Conservation (phyloP, 208 protist genomes). For the Crithidia fasciculata region DNA sequence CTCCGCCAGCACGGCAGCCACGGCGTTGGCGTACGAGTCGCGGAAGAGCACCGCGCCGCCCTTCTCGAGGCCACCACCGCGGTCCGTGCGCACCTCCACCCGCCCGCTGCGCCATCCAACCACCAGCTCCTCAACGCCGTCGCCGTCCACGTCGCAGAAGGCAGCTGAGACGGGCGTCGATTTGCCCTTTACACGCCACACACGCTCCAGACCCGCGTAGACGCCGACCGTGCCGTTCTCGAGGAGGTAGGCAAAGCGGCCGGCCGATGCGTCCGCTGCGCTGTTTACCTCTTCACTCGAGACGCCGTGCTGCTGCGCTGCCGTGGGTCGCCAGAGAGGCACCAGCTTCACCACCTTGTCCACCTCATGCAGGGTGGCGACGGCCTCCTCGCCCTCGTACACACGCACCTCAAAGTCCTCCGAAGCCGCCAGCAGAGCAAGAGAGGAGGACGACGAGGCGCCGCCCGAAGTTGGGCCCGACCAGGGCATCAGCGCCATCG, state of each 20-base stretch:
- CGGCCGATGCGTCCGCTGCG: constrained; percentile 8
- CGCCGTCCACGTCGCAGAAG: constrained; percentile 93
- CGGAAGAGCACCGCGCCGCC: constrained; percentile 85
- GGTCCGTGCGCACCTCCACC: constrained; percentile 85
- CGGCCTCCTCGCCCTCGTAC: constrained; percentile 89
- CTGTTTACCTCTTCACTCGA: no score
- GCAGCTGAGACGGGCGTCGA: constrained; percentile 76
- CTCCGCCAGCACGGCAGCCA: constrained; percentile 82
- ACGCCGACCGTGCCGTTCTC: constrained; percentile 94
- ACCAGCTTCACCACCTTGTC: constrained; percentile 80
- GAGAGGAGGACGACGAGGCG: neutral
- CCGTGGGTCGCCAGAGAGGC: constrained; percentile 16
- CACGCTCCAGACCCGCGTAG: constrained; percentile 77
- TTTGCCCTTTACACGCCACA: constrained; percentile 91
- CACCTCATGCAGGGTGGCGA: constrained; percentile 83
- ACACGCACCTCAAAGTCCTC: constrained; percentile 95
- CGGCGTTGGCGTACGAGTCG: constrained; percentile 66
- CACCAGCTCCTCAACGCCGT: constrained; percentile 93
- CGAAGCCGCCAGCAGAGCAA: constrained; percentile 89
- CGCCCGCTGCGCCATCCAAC: constrained; percentile 88
- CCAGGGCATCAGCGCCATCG: constrained; percentile 87
- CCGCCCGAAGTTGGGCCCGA: neutral
- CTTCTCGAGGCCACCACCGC: constrained; percentile 38
- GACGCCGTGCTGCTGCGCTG: neutral
- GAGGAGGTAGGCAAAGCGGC: constrained; percentile 91